Conservation (phyloP, 2,329 filamentous ascomycete species). For the Pseudogymnoascus sp. region DNA sequence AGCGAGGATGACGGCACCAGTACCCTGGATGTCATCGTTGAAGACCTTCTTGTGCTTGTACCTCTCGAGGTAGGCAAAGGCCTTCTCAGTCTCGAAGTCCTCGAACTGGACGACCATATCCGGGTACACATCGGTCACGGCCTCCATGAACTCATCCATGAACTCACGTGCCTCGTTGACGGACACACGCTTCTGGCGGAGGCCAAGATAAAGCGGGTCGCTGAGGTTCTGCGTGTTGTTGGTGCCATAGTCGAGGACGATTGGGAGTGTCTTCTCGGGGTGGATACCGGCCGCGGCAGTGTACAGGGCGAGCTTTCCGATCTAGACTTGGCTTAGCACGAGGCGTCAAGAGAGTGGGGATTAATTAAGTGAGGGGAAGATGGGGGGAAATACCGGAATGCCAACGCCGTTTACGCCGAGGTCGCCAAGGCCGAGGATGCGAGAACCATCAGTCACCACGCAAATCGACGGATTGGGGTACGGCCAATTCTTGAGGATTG, state of each 20-base stretch:
- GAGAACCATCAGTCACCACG: conserved; percentile 91
- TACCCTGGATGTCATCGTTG: conserved; percentile 98
- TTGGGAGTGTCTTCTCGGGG: conserved; percentile 71
- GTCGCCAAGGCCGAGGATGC: conserved; percentile 87
- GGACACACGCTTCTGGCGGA: conserved; percentile 71
- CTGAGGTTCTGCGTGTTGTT: conserved; percentile 57
- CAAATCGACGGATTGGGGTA: conserved; percentile 86
- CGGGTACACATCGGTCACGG: conserved; percentile 64
- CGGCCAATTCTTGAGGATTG: conserved; percentile 90
- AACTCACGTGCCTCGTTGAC: conserved; percentile 78
- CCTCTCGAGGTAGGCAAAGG: conserved; percentile 84
- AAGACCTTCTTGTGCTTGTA: conserved; percentile 95
- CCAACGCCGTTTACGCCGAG: conserved; percentile 95
- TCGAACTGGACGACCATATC: conserved; percentile 80
- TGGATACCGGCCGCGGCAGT: conserved; percentile 91
- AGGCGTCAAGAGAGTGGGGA: background rate
- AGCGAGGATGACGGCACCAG: conserved; percentile 85
- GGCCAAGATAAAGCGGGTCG: conserved; percentile 79
- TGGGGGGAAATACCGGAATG: conserved; percentile 61
- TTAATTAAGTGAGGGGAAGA: background rate
- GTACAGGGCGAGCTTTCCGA: conserved; percentile 93
- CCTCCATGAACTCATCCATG: conserved; percentile 95
- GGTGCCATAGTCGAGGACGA: conserved; percentile 59
- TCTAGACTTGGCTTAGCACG: conserved; percentile 32
- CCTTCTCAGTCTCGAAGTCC: conserved; percentile 88